Evolutionary conservation across 1,139 yeast genomes (phyloP).

Genomic region (Protomyces pachydermus): DNA sequence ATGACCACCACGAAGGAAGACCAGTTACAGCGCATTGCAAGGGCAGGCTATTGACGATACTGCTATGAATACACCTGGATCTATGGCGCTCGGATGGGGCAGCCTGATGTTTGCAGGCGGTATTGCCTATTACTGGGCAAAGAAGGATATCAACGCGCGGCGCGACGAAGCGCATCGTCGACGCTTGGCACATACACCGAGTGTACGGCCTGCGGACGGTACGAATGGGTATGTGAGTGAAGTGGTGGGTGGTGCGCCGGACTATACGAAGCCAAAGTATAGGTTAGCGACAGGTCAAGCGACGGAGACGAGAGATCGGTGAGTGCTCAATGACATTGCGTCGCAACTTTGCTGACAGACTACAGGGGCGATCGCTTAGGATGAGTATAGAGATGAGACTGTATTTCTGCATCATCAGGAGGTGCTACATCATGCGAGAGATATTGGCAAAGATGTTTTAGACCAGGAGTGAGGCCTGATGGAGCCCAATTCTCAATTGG

Average conservation of each 20-base stretch:
- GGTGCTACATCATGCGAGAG: too few species aligned
- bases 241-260: background rate
- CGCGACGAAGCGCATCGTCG: slow-evolving; percentile 16
- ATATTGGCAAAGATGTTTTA: too few species aligned
- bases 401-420: too few species aligned
- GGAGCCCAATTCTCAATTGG: too few species aligned
- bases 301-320: slow-evolving; percentile 19
- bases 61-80: slow-evolving; percentile 21
- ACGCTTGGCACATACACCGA: slow-evolving; percentile 18
- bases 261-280: slow-evolving; percentile 2
- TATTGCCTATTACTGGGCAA: slow-evolving; percentile 21
- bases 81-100: slow-evolving; percentile 26
- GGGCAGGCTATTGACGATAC: background rate
- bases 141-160: slow-evolving; percentile 25
- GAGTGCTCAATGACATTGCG: background rate
- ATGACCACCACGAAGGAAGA: too few species aligned
- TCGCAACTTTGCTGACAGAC: background rate
- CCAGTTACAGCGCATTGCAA: too few species aligned
- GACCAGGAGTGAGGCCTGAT: too few species aligned
- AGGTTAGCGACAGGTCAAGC: slow-evolving; percentile 14
- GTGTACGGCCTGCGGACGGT: background rate
- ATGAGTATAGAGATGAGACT: background rate
- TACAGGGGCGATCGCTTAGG: slow-evolving; percentile 13
- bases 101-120: slow-evolving; percentile 22
- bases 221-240: background rate